These are phyloP conservation scores for Trichoderma cornu-damae DNA, from an alignment of 2,329 filamentous ascomycete species.

Conservation along the genomic window DNA sequence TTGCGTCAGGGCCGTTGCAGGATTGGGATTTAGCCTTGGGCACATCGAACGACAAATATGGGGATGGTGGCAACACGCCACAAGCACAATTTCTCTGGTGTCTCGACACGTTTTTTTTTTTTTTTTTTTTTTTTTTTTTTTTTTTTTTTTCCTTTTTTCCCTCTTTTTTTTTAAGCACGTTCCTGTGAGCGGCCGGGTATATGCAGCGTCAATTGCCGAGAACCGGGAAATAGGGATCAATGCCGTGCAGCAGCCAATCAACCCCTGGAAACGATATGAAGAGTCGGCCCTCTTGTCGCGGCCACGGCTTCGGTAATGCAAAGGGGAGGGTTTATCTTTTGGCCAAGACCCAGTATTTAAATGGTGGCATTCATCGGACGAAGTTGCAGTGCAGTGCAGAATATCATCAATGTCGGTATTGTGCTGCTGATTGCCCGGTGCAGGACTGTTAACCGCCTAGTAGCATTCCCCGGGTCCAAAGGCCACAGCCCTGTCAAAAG, in stretches of 20 bases:
- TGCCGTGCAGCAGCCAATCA: background rate
- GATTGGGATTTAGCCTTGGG: conserved; percentile 4
- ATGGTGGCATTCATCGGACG: no score
- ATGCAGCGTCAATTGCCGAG: conserved; percentile 8
- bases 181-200: background rate
- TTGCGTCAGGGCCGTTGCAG: conserved; percentile 13
- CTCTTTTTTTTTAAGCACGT: no score
- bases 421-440: background rate
- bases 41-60: conserved; percentile 18
- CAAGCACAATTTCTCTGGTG: background rate
- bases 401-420: no score
- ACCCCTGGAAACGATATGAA: background rate
- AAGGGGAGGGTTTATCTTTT: no score
- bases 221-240: conserved; percentile 4
- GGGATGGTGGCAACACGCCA: conserved; percentile 11
- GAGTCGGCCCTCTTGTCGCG: background rate
- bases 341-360: no score
- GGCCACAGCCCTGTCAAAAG: background rate
- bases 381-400: background rate
- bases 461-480: background rate
- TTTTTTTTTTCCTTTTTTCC: no score
- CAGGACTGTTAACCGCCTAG: background rate
- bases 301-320: background rate
- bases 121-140: no score
- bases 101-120: background rate